Base-by-base conservation (phyloP, 257 asterid species). In the Nicotiana paniculata region DNA sequence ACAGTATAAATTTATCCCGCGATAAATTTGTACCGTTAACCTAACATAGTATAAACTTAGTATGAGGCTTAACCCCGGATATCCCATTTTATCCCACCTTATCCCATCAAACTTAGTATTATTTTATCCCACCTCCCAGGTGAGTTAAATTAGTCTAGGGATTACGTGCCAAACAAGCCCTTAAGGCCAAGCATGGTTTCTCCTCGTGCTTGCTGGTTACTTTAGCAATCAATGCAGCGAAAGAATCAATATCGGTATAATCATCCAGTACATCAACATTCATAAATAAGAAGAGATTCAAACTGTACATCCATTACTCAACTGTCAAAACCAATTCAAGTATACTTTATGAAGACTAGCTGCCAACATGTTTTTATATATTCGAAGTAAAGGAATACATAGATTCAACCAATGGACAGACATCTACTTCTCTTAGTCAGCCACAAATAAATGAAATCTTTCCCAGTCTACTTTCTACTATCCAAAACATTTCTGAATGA, bases 401-500 rank as follows among this genome's bases (percentile, higher is more conserved):
- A 48, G 79, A 74, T 53, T 24, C 62, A 48, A 74, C 58, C 58
- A 26, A 72, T 24, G 58, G 58, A 53, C 18, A 13, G 58, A 53
- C 58, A 53, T 53, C 58, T 13, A 53, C 12, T 53, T 53, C 58
- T 12, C 61, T 13, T 46, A 46, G 79, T 46, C 30, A 16, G 39
- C 13, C 77, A 69, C 10, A n/a, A 70, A 70, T 21, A 43, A 70
- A 70, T 21, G 33, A 28, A 26, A 70, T 6, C 53, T 74, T 74
- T 24, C 77, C 79, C 43, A 8, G 79, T 2, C 24, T 46, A 13
- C 37, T 74, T 74, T 74, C 39, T 26, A 74, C 43, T 7, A 79
- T 35, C 37, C 43, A 37, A 24, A 37, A 3, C 57, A 8, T 61
- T 43, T 58, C 58, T 21, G 74, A 85, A 80, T 70, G 88, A 84